These are phyloP conservation scores for Pyrenula aspistea DNA, from an alignment of 495 filamentous ascomycete genomes.

Conservation along the genomic window DNA sequence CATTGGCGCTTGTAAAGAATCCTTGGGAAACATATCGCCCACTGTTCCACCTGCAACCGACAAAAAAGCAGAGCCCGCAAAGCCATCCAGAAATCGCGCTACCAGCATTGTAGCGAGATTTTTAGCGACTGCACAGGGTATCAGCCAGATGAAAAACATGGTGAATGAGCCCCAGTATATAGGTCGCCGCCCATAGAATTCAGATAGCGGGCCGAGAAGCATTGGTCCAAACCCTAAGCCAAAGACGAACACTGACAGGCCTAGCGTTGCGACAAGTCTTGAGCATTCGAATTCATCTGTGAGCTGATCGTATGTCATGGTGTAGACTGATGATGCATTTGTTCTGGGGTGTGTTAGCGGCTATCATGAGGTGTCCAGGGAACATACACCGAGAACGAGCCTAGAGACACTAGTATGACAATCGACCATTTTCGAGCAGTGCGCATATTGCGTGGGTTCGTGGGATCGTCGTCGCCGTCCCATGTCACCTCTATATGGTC, in stretches of 20 bases:
- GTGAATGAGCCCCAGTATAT: constrained; percentile 73
- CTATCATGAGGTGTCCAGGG: constrained; percentile 2
- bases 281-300: constrained; percentile 61
- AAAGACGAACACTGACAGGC: constrained; percentile 68
- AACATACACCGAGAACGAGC: constrained; percentile 76
- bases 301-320: constrained; percentile 73
- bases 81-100: constrained; percentile 71
- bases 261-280: constrained; percentile 61
- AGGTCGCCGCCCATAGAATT: constrained; percentile 79
- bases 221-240: constrained; percentile 61
- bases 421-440: constrained; percentile 66
- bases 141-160: constrained; percentile 72
- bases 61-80: constrained; percentile 80
- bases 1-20: constrained; percentile 66
- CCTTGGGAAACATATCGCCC: constrained; percentile 70
- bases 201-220: constrained; percentile 53
- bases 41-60: constrained; percentile 86
- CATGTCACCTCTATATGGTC: constrained; percentile 38
- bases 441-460: constrained; percentile 60
- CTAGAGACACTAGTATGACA: constrained; percentile 54
- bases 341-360: constrained; percentile 40
- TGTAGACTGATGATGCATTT: constrained; percentile 81
- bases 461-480: constrained; percentile 60
- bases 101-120: constrained; percentile 79
- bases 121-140: constrained; percentile 76